A percentile compares a stretch with the other conserved stretches of the same genome.
These are phyloP conservation scores for Eimeria falciformis DNA, from an alignment of 169 alveolate genomes.

Conservation along the genomic window DNA sequence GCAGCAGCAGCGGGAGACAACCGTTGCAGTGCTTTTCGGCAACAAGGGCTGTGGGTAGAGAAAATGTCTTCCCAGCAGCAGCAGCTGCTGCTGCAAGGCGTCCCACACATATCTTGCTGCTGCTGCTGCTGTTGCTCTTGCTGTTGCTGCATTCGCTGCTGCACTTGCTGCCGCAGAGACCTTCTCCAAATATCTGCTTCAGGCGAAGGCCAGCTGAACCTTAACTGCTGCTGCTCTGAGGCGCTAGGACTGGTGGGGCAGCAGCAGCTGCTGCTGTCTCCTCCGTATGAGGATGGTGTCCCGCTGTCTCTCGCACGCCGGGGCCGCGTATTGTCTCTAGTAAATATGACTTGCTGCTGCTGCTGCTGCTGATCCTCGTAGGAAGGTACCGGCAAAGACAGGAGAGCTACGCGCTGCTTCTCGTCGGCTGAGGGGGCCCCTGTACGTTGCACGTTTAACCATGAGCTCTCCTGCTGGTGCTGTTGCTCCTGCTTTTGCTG, in stretches of 20 bases:
- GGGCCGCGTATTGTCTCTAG: background rate
- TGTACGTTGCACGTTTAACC: background rate
- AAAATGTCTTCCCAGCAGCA: background rate
- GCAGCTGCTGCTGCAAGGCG: constrained; percentile 22
- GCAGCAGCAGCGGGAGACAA: constrained; percentile 21
- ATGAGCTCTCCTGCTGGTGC: background rate
- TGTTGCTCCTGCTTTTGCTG: background rate
- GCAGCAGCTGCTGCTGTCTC: background rate
- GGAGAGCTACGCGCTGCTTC: constrained; percentile 29
- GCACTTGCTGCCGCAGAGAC: background rate
- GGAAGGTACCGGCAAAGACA: constrained; percentile 16
- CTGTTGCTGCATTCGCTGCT: constrained; percentile 7
- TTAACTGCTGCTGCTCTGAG: background rate
- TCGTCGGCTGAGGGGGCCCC: background rate
- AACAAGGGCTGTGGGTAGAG: background rate
- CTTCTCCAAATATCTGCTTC: background rate
- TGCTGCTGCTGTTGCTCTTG: constrained; percentile 25
- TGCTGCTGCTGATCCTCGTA: constrained; percentile 36
- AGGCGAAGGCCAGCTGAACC: background rate
- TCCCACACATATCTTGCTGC: background rate
- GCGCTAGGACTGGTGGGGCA: background rate
- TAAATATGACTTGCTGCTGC: background rate
- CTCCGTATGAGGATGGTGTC: background rate
- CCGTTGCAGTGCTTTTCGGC: background rate
- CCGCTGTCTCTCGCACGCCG: background rate